These are phyloP conservation scores for Puccinia novopanici DNA, from an alignment of 1,284 basidiomycete genomes.

Conservation along the genomic window DNA sequence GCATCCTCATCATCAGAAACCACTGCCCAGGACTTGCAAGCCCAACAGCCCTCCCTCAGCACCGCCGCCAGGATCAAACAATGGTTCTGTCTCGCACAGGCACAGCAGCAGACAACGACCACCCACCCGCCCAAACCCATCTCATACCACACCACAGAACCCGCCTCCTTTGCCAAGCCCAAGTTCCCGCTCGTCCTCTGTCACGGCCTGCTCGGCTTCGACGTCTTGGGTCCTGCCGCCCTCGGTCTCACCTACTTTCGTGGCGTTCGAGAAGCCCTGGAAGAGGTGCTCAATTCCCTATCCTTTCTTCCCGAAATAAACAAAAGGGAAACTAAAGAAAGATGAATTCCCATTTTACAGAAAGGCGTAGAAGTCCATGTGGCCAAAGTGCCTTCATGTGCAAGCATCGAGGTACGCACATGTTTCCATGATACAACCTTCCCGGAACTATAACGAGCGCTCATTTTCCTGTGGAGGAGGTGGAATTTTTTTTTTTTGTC, in stretches of 20 bases:
- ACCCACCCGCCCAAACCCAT: not conserved
- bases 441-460: not conserved
- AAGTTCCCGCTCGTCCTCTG: conserved; percentile 86
- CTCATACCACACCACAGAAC: not conserved
- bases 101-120: not conserved
- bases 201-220: conserved; percentile 78
- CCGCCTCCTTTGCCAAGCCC: conserved; percentile 68
- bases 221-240: conserved; percentile 63
- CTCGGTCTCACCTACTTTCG: conserved; percentile 90
- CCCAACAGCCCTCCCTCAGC: not conserved
- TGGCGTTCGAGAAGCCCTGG: conserved; percentile 85
- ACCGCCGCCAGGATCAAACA: not conserved
- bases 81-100: not conserved
- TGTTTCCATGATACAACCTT: not conserved
- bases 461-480: conserved; percentile 1
- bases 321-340: not conserved
- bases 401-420: conserved; percentile 66
- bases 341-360: not conserved
- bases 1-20: too few species aligned
- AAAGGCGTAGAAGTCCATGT: conserved; percentile 82
- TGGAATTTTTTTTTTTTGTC: not conserved
- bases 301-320: not conserved
- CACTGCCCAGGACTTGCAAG: not conserved
- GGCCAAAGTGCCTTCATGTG: conserved; percentile 77
- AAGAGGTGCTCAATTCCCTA: conserved; percentile 64